Conservation (phyloP, 768 basidiomycete species). For the Cyclocybe cylindracea region DNA sequence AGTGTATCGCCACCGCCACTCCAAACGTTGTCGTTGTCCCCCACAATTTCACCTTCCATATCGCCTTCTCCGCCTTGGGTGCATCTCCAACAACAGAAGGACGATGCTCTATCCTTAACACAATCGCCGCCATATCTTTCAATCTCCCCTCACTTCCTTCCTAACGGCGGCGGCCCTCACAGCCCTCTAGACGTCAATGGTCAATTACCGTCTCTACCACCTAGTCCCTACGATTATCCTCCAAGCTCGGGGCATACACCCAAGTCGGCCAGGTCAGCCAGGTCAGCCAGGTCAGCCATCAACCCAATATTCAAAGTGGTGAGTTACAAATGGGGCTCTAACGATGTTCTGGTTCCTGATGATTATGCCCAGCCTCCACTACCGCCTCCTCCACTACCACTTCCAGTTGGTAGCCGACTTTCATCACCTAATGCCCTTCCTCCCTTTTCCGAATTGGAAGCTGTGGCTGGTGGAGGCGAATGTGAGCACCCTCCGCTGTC, state of each 20-base stretch:
- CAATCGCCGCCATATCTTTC: slow-evolving; percentile 40
- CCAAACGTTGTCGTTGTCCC: slow-evolving; percentile 72
- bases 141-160: slow-evolving; percentile 36
- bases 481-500: slow-evolving; percentile 62
- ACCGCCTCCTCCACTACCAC: slow-evolving; percentile 52
- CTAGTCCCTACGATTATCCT: slow-evolving; percentile 38
- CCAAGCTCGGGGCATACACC: slow-evolving; percentile 60
- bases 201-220: slow-evolving; percentile 45
- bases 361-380: slow-evolving; percentile 52
- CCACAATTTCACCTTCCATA: slow-evolving; percentile 52
- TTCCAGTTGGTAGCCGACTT: slow-evolving; percentile 24
- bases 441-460: slow-evolving; percentile 81
- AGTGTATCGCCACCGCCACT: slow-evolving; percentile 77
- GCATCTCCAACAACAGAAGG: slow-evolving; percentile 43
- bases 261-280: slow-evolving; percentile 67
- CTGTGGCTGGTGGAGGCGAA: slow-evolving; percentile 66
- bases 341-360: slow-evolving; percentile 36
- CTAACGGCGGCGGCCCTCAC: slow-evolving; percentile 37
- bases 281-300: slow-evolving; percentile 67
- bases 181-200: slow-evolving; percentile 56
- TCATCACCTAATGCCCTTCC: slow-evolving; percentile 57
- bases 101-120: slow-evolving; percentile 31
- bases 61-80: slow-evolving; percentile 57
- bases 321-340: slow-evolving; percentile 49
- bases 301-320: slow-evolving; percentile 93